Conservation (phyloP, 352 stramenopile species). For the Pelagophyceae sp. region DNA sequence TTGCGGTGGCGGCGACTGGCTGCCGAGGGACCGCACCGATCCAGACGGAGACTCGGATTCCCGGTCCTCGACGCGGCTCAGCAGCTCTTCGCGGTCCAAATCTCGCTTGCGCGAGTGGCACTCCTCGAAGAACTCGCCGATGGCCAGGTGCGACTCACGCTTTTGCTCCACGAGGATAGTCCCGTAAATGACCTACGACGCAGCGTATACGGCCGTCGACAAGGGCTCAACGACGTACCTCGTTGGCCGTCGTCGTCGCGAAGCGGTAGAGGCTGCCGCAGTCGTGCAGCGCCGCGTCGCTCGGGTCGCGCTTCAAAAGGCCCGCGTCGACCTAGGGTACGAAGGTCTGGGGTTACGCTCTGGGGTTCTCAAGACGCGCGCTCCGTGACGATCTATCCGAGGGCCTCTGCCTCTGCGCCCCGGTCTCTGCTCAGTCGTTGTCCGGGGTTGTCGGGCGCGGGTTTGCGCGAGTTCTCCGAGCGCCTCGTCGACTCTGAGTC, state of each 20-base stretch:
- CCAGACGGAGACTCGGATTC: too few species aligned
- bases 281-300: background rate
- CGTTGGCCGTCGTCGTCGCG: too few species aligned
- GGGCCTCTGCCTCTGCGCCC: too few species aligned
- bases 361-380: too few species aligned
- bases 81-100: too few species aligned
- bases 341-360: too few species aligned
- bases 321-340: background rate
- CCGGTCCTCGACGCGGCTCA: too few species aligned
- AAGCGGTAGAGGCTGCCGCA: background rate
- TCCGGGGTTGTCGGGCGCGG: too few species aligned
- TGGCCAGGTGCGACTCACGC: conserved; percentile 7
- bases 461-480: background rate
- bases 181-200: conserved; percentile 2
- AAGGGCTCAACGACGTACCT: too few species aligned
- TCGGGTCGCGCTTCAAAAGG: background rate
- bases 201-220: background rate
- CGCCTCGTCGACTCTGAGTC: background rate
- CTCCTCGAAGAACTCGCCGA: conserved; percentile 18
- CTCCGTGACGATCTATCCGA: too few species aligned
- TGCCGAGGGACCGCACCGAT: background rate
- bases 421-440: too few species aligned
- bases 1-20: background rate
- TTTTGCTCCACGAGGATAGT: background rate
- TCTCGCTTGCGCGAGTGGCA: too few species aligned